Base-by-base conservation (phyloP, 306 rosid species). In the Leucaena leucocephala region DNA sequence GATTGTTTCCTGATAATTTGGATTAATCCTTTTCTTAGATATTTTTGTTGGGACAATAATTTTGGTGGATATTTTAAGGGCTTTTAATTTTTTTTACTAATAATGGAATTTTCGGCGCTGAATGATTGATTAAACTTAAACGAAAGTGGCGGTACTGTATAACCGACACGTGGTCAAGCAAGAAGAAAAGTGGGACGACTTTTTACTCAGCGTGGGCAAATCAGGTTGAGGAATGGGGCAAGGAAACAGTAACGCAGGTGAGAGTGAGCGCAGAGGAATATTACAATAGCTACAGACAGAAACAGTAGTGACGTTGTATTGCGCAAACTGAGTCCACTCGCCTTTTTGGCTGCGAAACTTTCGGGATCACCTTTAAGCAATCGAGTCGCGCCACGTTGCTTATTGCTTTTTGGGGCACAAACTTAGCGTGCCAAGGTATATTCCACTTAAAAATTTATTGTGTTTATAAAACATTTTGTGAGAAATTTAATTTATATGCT, bases 271-370 rank as follows among this genome's bases (percentile, higher is more conserved):
- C 68, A 75, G 77, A 12, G 55, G 81, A 78, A 76, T 76, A n/a
- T 19, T 54, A 54, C 33, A 54, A 17, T n/a, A 11, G n/a, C 33
- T 54, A 54, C 22, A n/a, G 4, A 17, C n/a, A 38, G 12, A 43
- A 11, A n/a, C 22, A 7, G 11, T 2, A 22, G 5, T 81, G 82
- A 86, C 81, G 84, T 66, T 43, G 19, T 39, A 19, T 76, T 78
- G 68, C n/a, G n/a, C n/a, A n/a, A n/a, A 67, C 46, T 44, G 54
- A 63, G 67, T 83, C 80, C 68, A 68, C 80, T 79, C 61, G 80
- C 75, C 61, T 76, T 74, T 8, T 40, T 12, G 5, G 57, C 3
- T 19, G 63, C 16, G 61, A 16, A 19, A 27, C 7, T 27, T 45
- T 34, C 5, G 49, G 6, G 69, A 82, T 63, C 49, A 62, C 21